Conservation (phyloP, 768 basidiomycete species). For the Tephrocybe sp. region DNA sequence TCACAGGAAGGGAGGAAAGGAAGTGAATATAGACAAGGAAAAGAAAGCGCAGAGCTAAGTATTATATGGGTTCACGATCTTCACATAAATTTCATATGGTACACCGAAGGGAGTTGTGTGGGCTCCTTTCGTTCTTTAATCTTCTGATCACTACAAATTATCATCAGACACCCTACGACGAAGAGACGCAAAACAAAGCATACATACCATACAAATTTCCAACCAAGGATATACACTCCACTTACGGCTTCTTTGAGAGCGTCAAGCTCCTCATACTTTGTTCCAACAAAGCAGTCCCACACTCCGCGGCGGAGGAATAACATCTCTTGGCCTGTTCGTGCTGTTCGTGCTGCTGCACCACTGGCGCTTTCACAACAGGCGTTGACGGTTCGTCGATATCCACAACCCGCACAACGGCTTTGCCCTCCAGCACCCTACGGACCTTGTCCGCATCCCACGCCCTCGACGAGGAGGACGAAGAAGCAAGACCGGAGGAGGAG, state of each 20-base stretch:
- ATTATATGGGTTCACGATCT: conserved; percentile 7
- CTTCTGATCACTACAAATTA: neutral
- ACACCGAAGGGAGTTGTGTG: conserved; percentile 5
- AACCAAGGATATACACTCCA: neutral
- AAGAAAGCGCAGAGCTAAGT: too few species aligned
- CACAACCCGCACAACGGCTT: conserved; percentile 76
- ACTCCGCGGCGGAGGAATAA: conserved; percentile 26
- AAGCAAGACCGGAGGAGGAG: neutral
- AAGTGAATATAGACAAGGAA: neutral
- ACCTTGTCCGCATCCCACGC: conserved; percentile 79
- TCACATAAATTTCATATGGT: neutral
- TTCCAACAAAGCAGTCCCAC: conserved; percentile 61
- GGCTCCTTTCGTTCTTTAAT: neutral
- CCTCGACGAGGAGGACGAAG: conserved; percentile 24
- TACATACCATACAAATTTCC: neutral
- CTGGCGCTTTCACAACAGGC: too few species aligned
- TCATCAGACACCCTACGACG: neutral
- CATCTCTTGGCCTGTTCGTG: conserved; percentile 23
- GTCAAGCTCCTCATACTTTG: conserved; percentile 71
- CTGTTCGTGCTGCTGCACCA: too few species aligned
- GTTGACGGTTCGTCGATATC: too few species aligned
- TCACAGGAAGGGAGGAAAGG: neutral
- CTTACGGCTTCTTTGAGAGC: conserved; percentile 50
- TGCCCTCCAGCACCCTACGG: conserved; percentile 77
- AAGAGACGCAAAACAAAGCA: neutral